Evolutionary conservation across 164 flowering plant genomes (phyloP), one percentile per base, ranked within the genome.

Genomic region (Chimonanthus praecox): DNA sequence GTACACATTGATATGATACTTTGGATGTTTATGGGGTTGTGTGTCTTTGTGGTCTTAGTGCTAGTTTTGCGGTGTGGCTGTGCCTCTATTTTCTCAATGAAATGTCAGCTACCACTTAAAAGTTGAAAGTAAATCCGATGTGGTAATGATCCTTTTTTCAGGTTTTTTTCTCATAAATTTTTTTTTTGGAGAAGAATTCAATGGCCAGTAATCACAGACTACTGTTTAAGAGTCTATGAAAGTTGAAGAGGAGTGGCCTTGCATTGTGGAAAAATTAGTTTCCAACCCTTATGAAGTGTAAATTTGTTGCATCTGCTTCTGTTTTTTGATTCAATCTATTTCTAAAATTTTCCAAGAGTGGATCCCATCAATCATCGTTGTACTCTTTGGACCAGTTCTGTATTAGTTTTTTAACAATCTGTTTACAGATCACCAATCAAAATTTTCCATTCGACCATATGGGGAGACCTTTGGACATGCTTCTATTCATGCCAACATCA

Each of bases 161-260:
- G 1, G 33, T 21, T 21, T 21, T 21, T 51, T 6, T 43, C 33
- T 64, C 9, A 58, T 11, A 16, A 64, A 13, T 10, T 60, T 15
- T 71, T 75, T 51, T 54, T 68, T 67, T 51, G 43, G 61, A 20
- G 45, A 50, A 69, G 16, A 43, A 70, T 70, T 66, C 63, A 44
- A 47, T 49, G n/a, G 63, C 21, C 20, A 10, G 66, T 20, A 5
- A 63, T 33, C 11, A 3, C 44, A 63, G 33, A 20, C 8, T 20
- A 63, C 33, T 21, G 66, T 33, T 33, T 63, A 20, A 44, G 66
- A 63, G 66, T 33, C 66, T 18, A 63, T 6, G 45, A 45, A 21
- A 63, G 66, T 63, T 2, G 44, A 18, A 63, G 45, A 63, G 44
- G 11, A 63, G 18, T 10, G 66, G 60, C 4, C 3, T 13, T 54